These are phyloP conservation scores for Bruguiera hainesii DNA, from an alignment of 441 rosid genomes.

Conservation along the genomic window DNA sequence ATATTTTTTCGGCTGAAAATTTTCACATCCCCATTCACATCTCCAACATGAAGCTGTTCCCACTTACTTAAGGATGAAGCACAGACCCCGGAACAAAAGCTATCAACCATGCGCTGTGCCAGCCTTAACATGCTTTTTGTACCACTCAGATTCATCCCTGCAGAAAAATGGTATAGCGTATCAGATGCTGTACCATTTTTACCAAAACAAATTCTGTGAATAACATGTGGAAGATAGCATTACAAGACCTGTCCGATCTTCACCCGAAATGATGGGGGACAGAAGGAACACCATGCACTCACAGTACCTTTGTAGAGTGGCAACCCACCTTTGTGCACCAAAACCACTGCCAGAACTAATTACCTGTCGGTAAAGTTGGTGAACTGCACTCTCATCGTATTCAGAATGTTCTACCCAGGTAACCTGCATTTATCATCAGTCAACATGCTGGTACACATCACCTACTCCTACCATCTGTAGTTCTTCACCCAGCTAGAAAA, in stretches of 20 bases:
- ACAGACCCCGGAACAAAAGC: constrained; percentile 71
- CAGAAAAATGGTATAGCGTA: neutral
- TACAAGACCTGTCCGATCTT: constrained; percentile 42
- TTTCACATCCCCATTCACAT: constrained; percentile 58
- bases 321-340: constrained; percentile 81
- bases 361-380: constrained; percentile 51
- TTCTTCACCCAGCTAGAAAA: too few species aligned
- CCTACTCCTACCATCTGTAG: too few species aligned
- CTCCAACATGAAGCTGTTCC: constrained; percentile 57
- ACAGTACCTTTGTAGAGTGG: constrained; percentile 70
- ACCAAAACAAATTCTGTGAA: neutral
- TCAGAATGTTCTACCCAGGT: constrained; percentile 87
- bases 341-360: constrained; percentile 67
- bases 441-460: neutral
- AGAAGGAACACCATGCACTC: constrained; percentile 58
- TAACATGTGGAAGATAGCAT: neutral
- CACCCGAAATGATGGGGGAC: constrained; percentile 41
- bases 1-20: constrained; percentile 64
- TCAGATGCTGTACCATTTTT: constrained; percentile 7
- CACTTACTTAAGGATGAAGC: constrained; percentile 55
- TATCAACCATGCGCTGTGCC: constrained; percentile 73
- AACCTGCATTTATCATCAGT: constrained; percentile 42
- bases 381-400: constrained; percentile 57
- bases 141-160: constrained; percentile 56
- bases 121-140: constrained; percentile 71